phyloP scores from a whole-genome alignment of 2,329 filamentous ascomycete genomes.

The Acrodontium crateriforme region DNA sequence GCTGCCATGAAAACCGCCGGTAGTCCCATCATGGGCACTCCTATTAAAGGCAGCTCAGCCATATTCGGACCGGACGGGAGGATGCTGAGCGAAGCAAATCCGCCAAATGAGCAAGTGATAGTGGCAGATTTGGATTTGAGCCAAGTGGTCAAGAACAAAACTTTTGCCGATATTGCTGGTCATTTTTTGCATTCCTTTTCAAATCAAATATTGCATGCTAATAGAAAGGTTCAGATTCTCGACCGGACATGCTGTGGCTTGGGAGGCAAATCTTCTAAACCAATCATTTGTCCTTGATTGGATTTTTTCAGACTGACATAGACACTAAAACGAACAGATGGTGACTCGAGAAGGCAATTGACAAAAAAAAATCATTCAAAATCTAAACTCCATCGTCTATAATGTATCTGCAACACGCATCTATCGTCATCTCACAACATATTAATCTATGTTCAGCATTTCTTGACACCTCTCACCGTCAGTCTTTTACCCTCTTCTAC shows the following conservation, averaged over 20 bases:
- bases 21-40: conserved; percentile 26
- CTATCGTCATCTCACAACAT: too few relatives aligned
- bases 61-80: conserved; percentile 41
- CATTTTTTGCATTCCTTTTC: conserved; percentile 25
- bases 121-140: conserved; percentile 37
- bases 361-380: too few relatives aligned
- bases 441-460: too few relatives aligned
- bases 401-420: too few relatives aligned
- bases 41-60: conserved; percentile 35
- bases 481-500: too few relatives aligned
- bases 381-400: too few relatives aligned
- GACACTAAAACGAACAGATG: too few relatives aligned
- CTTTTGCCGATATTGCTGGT: conserved; percentile 33
- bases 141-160: conserved; percentile 26
- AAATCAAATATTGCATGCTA: neutral
- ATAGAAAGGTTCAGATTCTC: conserved; percentile 20
- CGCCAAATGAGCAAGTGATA: conserved; percentile 35
- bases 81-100: conserved; percentile 26
- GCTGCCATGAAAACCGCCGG: conserved; percentile 29
- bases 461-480: too few relatives aligned
- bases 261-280: too few relatives aligned
- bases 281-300: too few relatives aligned
- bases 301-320: too few relatives aligned
- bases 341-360: too few relatives aligned
- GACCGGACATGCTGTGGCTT: conserved; percentile 40